Base-by-base conservation (phyloP, 352 stramenopile genomes). In the Pythium coloratum region DNA sequence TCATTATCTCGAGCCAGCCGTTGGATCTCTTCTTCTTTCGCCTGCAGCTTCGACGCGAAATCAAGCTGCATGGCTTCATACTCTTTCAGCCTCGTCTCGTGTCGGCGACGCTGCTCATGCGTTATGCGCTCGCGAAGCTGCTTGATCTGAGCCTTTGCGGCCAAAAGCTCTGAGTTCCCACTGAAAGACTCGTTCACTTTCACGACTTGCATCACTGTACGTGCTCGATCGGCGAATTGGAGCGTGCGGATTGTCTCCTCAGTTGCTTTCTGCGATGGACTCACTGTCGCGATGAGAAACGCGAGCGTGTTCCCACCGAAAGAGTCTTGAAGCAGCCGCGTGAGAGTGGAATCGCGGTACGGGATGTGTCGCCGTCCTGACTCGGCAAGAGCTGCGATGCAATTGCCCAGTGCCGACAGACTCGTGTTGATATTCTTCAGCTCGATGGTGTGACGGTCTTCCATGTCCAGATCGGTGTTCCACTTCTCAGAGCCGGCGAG, bases 401-500 rank as follows among this genome's bases (percentile, higher is more conserved):
- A 96, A 64, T 98, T 96, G 5, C 93, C 93, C 0, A 98, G 76
- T 2, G 92, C 93, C 1, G 87, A 97, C 20, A 98, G 64, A 38
- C 82, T 95, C 49, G 88, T 89, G 72, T 98, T 98, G 69, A 98
- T 98, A 57, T 85, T 92, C 66, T 95, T 94, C 36, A 96, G 80
- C 62, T 97, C 90, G 49, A 84, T 62, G 2, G 83, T 88, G 55
- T 89, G 87, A 10, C 75, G 71, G 8, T 91, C 85, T 40, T 88
- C 81, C 76, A 93, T 91, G 13, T 86, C 70, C 3, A 89, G 13
- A 8, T 89, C 81, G 0, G 82, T 92, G 70, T 93, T 95, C 86
- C 86, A 95, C 62, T 93, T 93, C 59, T 95, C 84, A 0, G 81
- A 92, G 0, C 86, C 86, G 1, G 86, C 86, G 10, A 95, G 72